Evolutionary conservation across 768 basidiomycete genomes (phyloP), one percentile per base, ranked within the genome.

Genomic region (Russula vinacea): DNA sequence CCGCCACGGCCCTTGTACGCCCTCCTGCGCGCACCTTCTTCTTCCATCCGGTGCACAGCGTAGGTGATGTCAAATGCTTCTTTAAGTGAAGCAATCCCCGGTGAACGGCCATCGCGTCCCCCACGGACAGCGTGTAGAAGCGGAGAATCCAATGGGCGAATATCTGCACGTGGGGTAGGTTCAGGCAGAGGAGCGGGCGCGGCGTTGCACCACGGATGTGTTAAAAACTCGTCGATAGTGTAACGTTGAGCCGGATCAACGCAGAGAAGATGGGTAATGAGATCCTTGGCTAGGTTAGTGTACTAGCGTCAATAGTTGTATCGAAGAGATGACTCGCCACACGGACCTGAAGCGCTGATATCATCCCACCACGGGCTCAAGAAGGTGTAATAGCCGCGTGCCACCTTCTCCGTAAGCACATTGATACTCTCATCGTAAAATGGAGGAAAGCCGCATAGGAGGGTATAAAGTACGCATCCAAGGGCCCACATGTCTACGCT

Each of bases 401-500:
- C 97, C 26, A 99, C 97, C 76, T 99, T 99, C 76, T 98, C 96
- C 0, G 97, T 98, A 50, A 98, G 83, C 45, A 98, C 94, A 70
- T 90, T 94, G 77, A 99, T 99, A 72, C 92, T 95, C 75, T 99
- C 97, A 68, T 99, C 97, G 76, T 98, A 99, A 78, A 99, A 99
- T 0, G 97, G 97, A 52, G 90, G 91, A 76, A 98, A 97, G 58
- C 97, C 97, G 71, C 97, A 98, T 22, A 99, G 86, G 2, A 98
- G 81, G 2, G 97, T 99, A 77, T 99, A 99, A 1, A 99, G 81
- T n/a, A 99, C 97, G 75, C 97, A 99, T 45, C 97, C 97, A 42
- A 99, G 78, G 2, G 97, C 97, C 97, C 97, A 99, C 97, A 98
- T 98, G 73, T 99, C 97, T 60, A 98, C 96, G 71, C 90, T 93